Base-by-base conservation (phyloP, 1,139 yeast species). In the Sugiyamaella neomexicana region DNA sequence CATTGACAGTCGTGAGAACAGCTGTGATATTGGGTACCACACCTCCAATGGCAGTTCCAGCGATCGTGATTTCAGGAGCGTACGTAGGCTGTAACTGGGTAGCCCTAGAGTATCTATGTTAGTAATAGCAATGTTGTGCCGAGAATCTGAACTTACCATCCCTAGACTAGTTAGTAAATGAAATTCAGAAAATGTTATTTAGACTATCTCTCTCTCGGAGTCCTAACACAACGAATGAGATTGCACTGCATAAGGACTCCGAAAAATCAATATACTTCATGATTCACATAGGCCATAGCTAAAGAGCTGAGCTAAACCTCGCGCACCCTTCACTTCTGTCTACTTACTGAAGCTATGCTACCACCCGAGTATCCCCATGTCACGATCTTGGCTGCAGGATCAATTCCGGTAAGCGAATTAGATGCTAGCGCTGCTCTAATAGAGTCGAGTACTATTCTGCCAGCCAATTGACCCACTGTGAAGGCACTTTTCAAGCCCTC, bases 281-380 rank as follows among this genome's bases (percentile, higher is more conserved):
- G 3, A 20, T 20, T 20, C 25, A 5, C 25, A n/a, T n/a, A 20
- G 25, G 25, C 25, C 25, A 20, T 20, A 20, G 25, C 25, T 20
- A 20, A 3, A n/a, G n/a, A n/a, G 5, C 25, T 20, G 25, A 20
- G 5, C 25, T 20, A n/a, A n/a, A n/a, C n/a, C 25, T 20, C 25
- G 25, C 25, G n/a, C n/a, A n/a, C n/a, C 5, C 25, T 20, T 20
- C 25, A 20, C 25, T 12, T 29, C 8, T 12, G 34, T 29, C 10
- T 29, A 44, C 47, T 65, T 20, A 66, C 71, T 15, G 68, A 45
- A 4, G 72, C 69, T n/a, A 61, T 49, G 5, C 44, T 29, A 13
- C 69, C 72, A 5, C 70, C 70, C 8, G 71, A 68, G 60, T 66
- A 68, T 5, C 72, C 72, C 65, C 59, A 58, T 39, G 56, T 39